Evolutionary conservation across 2,329 filamentous ascomycete genomes (phyloP), one percentile per base, ranked within the genome.

Genomic region (Xylaria sp.): DNA sequence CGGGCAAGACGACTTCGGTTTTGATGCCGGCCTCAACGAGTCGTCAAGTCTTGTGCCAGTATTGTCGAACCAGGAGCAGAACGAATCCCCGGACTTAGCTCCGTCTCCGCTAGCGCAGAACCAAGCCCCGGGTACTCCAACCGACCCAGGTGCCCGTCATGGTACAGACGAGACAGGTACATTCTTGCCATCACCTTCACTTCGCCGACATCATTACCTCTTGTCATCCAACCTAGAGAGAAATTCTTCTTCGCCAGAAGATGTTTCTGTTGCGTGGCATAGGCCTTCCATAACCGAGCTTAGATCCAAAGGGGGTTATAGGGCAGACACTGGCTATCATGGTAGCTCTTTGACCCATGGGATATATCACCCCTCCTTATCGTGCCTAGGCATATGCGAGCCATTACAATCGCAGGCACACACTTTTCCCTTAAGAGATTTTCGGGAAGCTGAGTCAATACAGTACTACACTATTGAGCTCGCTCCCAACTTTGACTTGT

Each of bases 401-500:
- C 19, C 31, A 4, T 37, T 25, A 1, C 7, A 14, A 12, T 5
- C 19, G 4, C 14, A 19, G 42, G 12, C 6, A 11, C 23, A n/a
- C 14, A 2, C 46, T 46, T 55, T 55, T 19, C 53, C 53, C 25
- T 25, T 56, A n/a, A 46, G n/a, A 28, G 42, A 56, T 11, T 42
- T 23, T 14, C 5, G 7, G 4, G 53, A 56, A 19, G 42, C 53
- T 3, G 19, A 47, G 31, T 25, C 17, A 38, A 38, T 47, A 28
- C 53, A 42, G 19, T 23, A 46, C 28, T 56, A 56, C 25, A 46
- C 35, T 15, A 15, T 28, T 14, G 17, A 56, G 19, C 17, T 56
- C 5, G 42, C 42, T 15, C 28, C 42, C 2, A 46, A 25, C 7
- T 45, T 55, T 17, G 52, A 55, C 21, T n/a, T 55, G 35, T 25